Percentiles rank a stretch among this genome's conserved stretches.
These are phyloP conservation scores for Thymus mandschuricus DNA, from an alignment of 257 asterid species.

Conservation along the genomic window DNA sequence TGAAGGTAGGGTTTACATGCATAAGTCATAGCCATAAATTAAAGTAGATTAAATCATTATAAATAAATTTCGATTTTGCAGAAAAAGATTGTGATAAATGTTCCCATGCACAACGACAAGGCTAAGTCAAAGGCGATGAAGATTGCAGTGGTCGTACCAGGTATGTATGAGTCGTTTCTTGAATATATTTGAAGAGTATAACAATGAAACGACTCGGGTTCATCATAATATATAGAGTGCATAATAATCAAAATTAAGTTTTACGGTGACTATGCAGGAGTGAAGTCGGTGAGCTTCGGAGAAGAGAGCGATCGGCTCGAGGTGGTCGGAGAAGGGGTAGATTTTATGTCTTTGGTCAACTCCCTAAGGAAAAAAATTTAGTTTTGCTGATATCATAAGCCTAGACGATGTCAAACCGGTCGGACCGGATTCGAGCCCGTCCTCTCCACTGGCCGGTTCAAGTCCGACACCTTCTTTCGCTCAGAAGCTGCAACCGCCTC, in stretches of 20 bases:
- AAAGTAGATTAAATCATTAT: background rate
- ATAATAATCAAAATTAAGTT: too few relatives aligned
- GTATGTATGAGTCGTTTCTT: background rate
- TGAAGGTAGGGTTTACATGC: background rate
- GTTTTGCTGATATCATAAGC: slow-evolving; percentile 29
- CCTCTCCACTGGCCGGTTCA: background rate
- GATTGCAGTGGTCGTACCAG: slow-evolving; percentile 23
- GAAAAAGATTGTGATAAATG: slow-evolving; percentile 34
- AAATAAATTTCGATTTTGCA: background rate
- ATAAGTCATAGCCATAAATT: background rate
- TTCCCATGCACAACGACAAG: slow-evolving; percentile 28
- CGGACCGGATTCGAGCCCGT: background rate
- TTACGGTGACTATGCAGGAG: slow-evolving; percentile 30
- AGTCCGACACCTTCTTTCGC: too few relatives aligned
- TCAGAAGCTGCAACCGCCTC: too few relatives aligned
- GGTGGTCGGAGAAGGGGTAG: slow-evolving; percentile 49
- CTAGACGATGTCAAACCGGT: slow-evolving; percentile 29
- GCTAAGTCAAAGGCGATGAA: slow-evolving; percentile 36
- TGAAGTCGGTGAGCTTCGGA: slow-evolving; percentile 31
- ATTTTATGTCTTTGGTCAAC: slow-evolving; percentile 38
- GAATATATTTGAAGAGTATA: too few relatives aligned
- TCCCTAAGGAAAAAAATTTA: slow-evolving; percentile 38
- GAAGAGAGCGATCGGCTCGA: slow-evolving; percentile 27
- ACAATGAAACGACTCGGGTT: too few relatives aligned
- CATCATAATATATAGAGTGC: too few relatives aligned